Evolutionary conservation across 2,329 filamentous ascomycete species (phyloP).

Genomic region (Lasiodiplodia theobromae): DNA sequence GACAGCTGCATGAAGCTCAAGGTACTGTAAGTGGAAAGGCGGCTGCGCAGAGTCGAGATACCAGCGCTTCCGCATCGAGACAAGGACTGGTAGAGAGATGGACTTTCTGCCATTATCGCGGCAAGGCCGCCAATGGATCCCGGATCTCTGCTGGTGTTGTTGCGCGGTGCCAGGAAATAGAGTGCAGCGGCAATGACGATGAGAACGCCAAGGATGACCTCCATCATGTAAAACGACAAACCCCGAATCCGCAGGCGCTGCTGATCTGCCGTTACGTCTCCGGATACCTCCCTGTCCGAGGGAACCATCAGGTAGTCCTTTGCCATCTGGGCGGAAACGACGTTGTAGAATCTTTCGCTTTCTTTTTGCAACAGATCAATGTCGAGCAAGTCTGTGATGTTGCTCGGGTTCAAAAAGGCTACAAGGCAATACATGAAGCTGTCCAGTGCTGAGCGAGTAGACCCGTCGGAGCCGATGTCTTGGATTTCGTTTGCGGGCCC

Average conservation of each 20-base stretch:
- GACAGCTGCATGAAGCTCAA: background rate
- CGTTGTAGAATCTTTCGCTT: background rate
- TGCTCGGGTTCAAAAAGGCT: background rate
- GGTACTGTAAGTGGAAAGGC: background rate
- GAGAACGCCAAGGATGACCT: background rate
- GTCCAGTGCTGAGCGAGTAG: background rate
- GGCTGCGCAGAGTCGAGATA: background rate
- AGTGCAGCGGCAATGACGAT: background rate
- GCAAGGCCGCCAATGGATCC: background rate
- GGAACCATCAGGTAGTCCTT: constrained; percentile 5
- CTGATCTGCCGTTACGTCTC: background rate
- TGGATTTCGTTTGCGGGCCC: background rate
- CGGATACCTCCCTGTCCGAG: background rate
- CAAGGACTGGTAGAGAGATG: background rate
- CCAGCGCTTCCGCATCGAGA: background rate
- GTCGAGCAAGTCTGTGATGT: constrained; percentile 7
- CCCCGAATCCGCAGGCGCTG: background rate
- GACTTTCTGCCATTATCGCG: background rate
- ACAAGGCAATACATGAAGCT: background rate
- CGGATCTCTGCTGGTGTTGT: background rate
- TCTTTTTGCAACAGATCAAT: background rate
- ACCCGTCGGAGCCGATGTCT: background rate
- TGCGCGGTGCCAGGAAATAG: background rate
- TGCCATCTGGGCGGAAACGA: background rate
- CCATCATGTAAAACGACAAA: constrained; percentile 4